phyloP scores from a whole-genome alignment of 208 protist species.

The Leishmania braziliensis region DNA sequence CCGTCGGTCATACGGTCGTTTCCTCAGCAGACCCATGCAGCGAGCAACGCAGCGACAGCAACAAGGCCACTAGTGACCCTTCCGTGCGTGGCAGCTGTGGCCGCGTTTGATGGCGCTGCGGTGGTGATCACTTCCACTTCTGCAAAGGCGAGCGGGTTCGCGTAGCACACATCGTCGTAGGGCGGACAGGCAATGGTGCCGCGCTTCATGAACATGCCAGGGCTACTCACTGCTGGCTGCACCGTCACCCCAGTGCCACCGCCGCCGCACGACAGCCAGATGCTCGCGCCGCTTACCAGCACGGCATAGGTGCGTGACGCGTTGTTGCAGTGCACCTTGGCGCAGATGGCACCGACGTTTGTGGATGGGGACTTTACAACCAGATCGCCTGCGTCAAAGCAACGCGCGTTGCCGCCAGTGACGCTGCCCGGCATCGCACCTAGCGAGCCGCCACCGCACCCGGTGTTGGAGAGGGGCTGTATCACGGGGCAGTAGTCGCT shows the following conservation, averaged over 20 bases:
- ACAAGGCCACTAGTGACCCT: neutral
- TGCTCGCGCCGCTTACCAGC: constrained; percentile 16
- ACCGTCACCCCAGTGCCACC: constrained; percentile 15
- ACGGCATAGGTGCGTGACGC: constrained; percentile 21
- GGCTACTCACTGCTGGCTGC: constrained; percentile 8
- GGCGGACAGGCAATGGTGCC: constrained; percentile 44
- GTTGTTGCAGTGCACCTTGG: constrained; percentile 27
- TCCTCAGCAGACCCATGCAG: neutral
- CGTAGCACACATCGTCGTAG: constrained; percentile 45
- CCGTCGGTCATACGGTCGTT: neutral
- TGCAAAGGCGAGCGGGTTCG: constrained; percentile 8
- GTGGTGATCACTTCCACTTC: neutral
- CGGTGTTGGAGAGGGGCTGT: constrained; percentile 18
- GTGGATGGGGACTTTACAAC: constrained; percentile 5
- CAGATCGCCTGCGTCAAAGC: constrained; percentile 9
- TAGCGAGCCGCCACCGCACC: constrained; percentile 15
- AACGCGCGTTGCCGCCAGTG: neutral
- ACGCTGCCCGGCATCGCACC: constrained; percentile 25
- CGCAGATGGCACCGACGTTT: constrained; percentile 17
- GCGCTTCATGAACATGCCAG: constrained; percentile 4
- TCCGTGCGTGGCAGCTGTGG: no score
- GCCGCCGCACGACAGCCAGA: constrained; percentile 18
- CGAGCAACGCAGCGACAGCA: neutral
- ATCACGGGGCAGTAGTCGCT: constrained; percentile 71
- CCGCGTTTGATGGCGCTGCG: neutral